These are phyloP conservation scores for Colletotrichum somersetense DNA, from an alignment of 2,329 filamentous ascomycete genomes.

Conservation along the genomic window DNA sequence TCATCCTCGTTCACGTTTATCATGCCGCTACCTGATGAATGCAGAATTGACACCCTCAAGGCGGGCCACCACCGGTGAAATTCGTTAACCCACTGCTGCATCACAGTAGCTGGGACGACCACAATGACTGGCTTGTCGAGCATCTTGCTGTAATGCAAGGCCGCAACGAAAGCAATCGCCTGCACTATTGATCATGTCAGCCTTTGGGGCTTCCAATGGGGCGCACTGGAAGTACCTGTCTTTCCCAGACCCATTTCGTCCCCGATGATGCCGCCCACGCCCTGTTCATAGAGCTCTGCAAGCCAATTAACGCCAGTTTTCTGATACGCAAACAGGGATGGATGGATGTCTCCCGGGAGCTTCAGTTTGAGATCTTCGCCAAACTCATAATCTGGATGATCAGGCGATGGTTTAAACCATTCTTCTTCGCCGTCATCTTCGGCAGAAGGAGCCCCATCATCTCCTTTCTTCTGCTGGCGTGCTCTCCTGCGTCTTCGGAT, in stretches of 20 bases:
- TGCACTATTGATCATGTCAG: conserved; percentile 57
- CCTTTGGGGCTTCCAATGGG: background rate
- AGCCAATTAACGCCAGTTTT: conserved; percentile 98
- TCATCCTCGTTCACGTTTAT: conserved; percentile 78
- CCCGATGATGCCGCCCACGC: conserved; percentile 93
- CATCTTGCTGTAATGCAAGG: conserved; percentile 90
- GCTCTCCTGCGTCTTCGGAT: conserved; percentile 63
- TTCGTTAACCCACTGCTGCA: conserved; percentile 98
- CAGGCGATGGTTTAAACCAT: conserved; percentile 90
- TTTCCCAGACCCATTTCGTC: conserved; percentile 99
- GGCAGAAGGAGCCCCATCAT: conserved; percentile 54
- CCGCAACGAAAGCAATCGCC: conserved; percentile 83
- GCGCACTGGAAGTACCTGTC: conserved; percentile 61
- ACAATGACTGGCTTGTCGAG: conserved; percentile 88
- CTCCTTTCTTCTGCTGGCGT: conserved; percentile 52
- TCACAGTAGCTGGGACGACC: conserved; percentile 92
- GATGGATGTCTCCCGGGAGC: conserved; percentile 92
- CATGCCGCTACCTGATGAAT: conserved; percentile 97
- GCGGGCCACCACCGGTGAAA: conserved; percentile 99
- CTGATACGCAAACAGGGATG: conserved; percentile 94
- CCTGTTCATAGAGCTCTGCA: conserved; percentile 89
- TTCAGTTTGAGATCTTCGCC: conserved; percentile 81
- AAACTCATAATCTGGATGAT: conserved; percentile 79
- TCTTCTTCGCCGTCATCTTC: conserved; percentile 67
- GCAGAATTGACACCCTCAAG: conserved; percentile 93